phyloP scores from a whole-genome alignment of 352 stramenopile species.

The Phytophthora foliorum region DNA sequence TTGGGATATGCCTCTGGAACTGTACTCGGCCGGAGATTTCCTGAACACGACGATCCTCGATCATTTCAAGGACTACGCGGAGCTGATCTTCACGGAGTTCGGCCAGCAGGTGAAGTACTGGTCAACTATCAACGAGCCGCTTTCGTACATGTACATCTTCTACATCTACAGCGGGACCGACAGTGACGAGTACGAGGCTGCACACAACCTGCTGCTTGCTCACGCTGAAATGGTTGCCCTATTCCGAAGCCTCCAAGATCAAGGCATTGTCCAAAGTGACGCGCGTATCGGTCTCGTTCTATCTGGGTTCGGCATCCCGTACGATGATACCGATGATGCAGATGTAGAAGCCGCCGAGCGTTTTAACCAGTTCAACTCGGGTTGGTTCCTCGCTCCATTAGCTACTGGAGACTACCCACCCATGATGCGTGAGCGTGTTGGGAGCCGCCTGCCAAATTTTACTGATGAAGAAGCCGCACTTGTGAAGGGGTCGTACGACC shows the following conservation, averaged over 20 bases:
- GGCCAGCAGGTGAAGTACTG: conserved; percentile 93
- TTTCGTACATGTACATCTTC: conserved; percentile 84
- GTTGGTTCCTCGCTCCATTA: conserved; percentile 94
- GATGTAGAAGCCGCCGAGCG: conserved; percentile 77
- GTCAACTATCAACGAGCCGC: conserved; percentile 96
- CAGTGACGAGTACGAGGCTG: conserved; percentile 59
- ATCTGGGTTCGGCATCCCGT: conserved; percentile 84
- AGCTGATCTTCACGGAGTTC: conserved; percentile 93
- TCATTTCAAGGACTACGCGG: conserved; percentile 90
- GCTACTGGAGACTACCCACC: conserved; percentile 92
- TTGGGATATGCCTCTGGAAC: conserved; percentile 92
- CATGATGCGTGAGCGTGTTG: conserved; percentile 89
- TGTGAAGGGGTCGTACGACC: conserved; percentile 90
- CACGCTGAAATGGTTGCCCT: conserved; percentile 90
- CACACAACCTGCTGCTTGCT: conserved; percentile 92
- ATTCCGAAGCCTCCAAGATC: conserved; percentile 83
- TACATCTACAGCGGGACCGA: conserved; percentile 72
- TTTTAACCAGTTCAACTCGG: conserved; percentile 91
- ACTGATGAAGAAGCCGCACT: conserved; percentile 76
- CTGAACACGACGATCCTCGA: conserved; percentile 64
- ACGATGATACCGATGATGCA: conserved; percentile 60
- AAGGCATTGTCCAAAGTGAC: conserved; percentile 33
- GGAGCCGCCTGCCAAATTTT: conserved; percentile 88
- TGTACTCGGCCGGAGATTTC: conserved; percentile 67
- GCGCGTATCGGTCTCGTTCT: conserved; percentile 93